Conservation (phyloP, 2,329 filamentous ascomycete species). For the Penicillium sp. region DNA sequence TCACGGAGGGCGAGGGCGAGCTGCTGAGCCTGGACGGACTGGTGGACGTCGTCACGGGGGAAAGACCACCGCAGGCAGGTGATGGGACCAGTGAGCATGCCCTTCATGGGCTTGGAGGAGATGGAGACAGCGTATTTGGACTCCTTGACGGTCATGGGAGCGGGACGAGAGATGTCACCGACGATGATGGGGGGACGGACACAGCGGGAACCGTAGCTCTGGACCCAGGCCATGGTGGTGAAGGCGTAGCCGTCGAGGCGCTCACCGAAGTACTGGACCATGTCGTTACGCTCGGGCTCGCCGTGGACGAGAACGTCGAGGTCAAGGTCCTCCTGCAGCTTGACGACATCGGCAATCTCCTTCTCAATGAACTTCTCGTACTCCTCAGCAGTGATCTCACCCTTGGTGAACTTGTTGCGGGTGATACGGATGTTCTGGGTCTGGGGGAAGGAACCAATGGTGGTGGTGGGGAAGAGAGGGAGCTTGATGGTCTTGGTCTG, state of each 20-base stretch:
- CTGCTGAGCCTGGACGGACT: slow-evolving; percentile 98
- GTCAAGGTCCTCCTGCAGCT: slow-evolving; percentile 96
- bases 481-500: slow-evolving; percentile 93
- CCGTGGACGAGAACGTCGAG: slow-evolving; percentile 98
- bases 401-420: slow-evolving; percentile 99
- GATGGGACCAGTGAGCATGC: slow-evolving; percentile 98
- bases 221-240: slow-evolving; percentile 93
- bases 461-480: slow-evolving; percentile 97
- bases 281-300: slow-evolving; percentile 99
- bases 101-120: slow-evolving; percentile 99
- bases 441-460: slow-evolving; percentile 99
- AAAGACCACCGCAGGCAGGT: slow-evolving; percentile 99
- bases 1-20: slow-evolving; percentile 97
- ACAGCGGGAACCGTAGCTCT: slow-evolving; percentile 97
- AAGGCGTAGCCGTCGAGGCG: slow-evolving; percentile 95
- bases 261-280: slow-evolving; percentile 99
- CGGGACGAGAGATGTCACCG: slow-evolving; percentile 95
- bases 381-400: slow-evolving; percentile 85
- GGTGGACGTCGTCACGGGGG: slow-evolving; percentile 99
- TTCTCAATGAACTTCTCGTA: slow-evolving; percentile 99
- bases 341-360: slow-evolving; percentile 93
- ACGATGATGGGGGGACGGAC: slow-evolving; percentile 98
- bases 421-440: slow-evolving; percentile 97
- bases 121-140: slow-evolving; percentile 96
- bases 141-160: slow-evolving; percentile 99